These are phyloP conservation scores for Wickerhamiella dianesei DNA, from an alignment of 805 yeast genomes.

Conservation along the genomic window DNA sequence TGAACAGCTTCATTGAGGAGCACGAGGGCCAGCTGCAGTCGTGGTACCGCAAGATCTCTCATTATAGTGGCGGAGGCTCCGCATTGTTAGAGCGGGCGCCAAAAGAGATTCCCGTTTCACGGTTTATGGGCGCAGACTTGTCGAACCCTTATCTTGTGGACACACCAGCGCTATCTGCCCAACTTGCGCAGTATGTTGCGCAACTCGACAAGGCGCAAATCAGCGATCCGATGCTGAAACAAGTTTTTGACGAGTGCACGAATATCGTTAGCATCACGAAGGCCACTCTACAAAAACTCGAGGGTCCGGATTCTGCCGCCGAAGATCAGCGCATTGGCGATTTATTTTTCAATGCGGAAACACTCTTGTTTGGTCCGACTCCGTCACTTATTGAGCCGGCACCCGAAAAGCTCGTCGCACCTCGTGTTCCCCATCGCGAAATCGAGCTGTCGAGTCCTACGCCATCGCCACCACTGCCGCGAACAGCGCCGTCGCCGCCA, in stretches of 20 bases:
- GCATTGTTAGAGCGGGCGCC: conserved; percentile 15
- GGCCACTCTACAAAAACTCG: conserved; percentile 5
- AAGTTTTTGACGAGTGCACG: conserved; percentile 11
- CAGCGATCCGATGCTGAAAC: conserved; percentile 8
- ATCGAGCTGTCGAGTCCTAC: not conserved
- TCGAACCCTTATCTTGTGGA: conserved; percentile 28
- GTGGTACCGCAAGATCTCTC: conserved; percentile 58
- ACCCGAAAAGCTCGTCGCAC: not conserved
- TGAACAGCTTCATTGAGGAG: conserved; percentile 54
- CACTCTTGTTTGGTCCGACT: conserved; percentile 13
- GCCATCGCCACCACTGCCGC: not conserved
- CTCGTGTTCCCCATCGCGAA: not conserved
- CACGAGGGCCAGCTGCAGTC: conserved; percentile 47
- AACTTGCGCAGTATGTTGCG: conserved; percentile 15
- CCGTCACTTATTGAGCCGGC: conserved; percentile 8
- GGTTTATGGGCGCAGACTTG: conserved; percentile 21
- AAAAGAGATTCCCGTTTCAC: conserved; percentile 16
- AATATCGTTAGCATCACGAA: conserved; percentile 6
- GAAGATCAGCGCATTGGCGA: conserved; percentile 1
- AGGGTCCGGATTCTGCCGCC: conserved; percentile 22
- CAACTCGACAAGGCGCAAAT: not conserved
- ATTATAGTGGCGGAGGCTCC: conserved; percentile 6
- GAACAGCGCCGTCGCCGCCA: no score
- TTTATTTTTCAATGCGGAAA: conserved; percentile 10
- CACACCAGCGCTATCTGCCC: conserved; percentile 21